phyloP scores from a whole-genome alignment of 176 grass and related monocot genomes.

The Oryza longistaminata region DNA sequence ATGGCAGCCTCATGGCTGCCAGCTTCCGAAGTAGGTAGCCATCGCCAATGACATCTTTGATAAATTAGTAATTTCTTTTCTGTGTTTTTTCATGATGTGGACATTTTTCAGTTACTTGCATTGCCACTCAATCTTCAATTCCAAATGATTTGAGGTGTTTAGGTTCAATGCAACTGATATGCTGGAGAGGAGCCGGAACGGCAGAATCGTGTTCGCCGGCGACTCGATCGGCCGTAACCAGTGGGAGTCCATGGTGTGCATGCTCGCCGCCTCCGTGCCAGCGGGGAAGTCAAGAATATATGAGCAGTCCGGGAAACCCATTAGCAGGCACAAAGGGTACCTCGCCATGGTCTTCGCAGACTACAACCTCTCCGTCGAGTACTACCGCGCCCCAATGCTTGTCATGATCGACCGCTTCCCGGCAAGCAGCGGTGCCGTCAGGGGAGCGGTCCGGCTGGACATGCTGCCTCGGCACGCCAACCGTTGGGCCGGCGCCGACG shows the following conservation, averaged over 20 bases:
- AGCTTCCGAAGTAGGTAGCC: conserved; percentile 49
- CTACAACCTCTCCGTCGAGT: conserved; percentile 37
- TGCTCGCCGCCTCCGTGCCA: conserved; percentile 41
- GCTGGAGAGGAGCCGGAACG: conserved; percentile 47
- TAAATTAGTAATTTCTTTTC: background rate
- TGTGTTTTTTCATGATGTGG: too few relatives aligned
- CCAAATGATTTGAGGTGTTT: background rate
- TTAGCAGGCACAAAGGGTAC: conserved; percentile 48
- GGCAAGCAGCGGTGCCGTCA: background rate
- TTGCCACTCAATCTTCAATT: background rate
- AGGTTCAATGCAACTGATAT: conserved; percentile 50
- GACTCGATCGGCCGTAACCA: conserved; percentile 43
- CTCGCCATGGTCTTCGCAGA: conserved; percentile 41
- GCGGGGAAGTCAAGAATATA: background rate
- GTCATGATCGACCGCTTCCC: conserved; percentile 40
- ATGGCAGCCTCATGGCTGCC: conserved; percentile 54
- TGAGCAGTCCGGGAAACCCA: conserved; percentile 45
- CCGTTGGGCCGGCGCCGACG: conserved; percentile 34
- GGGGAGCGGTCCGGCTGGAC: conserved; percentile 30
- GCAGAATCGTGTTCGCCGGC: conserved; percentile 47
- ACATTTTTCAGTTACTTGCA: background rate
- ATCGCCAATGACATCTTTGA: background rate
- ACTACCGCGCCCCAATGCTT: conserved; percentile 52
- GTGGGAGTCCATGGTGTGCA: conserved; percentile 40
- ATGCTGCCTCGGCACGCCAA: conserved; percentile 32